Conservation (phyloP, 2,329 filamentous ascomycete species). For the Calonectria montana region DNA sequence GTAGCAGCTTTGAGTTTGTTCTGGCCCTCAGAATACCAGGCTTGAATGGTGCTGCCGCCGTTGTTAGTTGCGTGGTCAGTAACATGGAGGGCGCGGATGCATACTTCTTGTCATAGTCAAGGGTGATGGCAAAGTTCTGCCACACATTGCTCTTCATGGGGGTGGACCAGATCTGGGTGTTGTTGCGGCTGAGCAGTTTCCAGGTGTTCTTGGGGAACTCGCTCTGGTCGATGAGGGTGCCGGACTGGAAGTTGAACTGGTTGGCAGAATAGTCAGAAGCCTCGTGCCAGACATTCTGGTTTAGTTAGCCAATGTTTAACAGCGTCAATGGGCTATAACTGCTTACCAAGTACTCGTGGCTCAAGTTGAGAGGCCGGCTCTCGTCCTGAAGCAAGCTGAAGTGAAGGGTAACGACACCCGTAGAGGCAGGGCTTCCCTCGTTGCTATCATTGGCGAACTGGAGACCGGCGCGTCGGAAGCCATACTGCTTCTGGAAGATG, state of each 20-base stretch:
- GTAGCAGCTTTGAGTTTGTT: constrained; percentile 60
- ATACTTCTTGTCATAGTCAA: constrained; percentile 68
- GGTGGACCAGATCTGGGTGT: constrained; percentile 61
- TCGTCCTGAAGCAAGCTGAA: constrained; percentile 67
- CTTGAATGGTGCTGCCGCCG: constrained; percentile 61
- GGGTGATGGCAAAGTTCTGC: constrained; percentile 71
- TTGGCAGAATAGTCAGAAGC: constrained; percentile 59
- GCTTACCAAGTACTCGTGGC: constrained; percentile 69
- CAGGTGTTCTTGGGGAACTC: constrained; percentile 51
- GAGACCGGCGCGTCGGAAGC: constrained; percentile 66
- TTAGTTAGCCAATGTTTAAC: constrained; percentile 8
- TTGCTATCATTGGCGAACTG: constrained; percentile 37
- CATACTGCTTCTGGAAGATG: constrained; percentile 69
- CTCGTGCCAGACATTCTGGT: constrained; percentile 57
- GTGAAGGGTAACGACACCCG: constrained; percentile 70
- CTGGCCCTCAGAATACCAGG: constrained; percentile 66
- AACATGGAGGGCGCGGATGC: constrained; percentile 25
- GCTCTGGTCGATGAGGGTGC: constrained; percentile 58
- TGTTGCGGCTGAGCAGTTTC: constrained; percentile 60
- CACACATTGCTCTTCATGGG: constrained; percentile 63
- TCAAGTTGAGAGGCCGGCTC: constrained; percentile 64
- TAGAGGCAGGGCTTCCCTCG: constrained; percentile 64
- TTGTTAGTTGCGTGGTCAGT: constrained; percentile 16
- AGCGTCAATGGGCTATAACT: accelerated
- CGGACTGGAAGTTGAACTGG: constrained; percentile 67